Evolutionary conservation across 2,329 filamentous ascomycete species (phyloP), one percentile per base, ranked within the genome.

Genomic region (Claviceps paspali): DNA sequence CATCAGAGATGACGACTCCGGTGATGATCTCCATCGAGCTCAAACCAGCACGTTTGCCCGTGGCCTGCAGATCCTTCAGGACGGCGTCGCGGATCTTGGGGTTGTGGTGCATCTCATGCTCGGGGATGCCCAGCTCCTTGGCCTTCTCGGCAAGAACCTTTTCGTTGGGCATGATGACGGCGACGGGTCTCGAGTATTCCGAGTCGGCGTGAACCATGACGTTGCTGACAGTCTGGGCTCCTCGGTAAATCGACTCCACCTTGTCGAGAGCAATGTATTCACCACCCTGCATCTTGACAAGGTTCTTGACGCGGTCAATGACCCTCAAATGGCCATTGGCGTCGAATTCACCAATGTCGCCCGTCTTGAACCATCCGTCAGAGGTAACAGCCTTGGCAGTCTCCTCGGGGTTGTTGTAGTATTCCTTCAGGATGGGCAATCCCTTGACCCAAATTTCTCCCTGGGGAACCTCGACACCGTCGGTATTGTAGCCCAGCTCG

Each of bases 251-350:
- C 3, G 87, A 82, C 63, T 96, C 88, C 41, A 96, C 76, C 67
- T 87, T 95, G 66, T 96, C 88, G 4, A 98, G 73, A 17, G 88
- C 91, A 56, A 96, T 92, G 61, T 96, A 96, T 67, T 96, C 88
- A 48, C 88, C 88, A 42, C 87, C 86, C 46, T 84, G 73, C 45
- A 91, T 87, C 76, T 96, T 96, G 60, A 96, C 83, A 39, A 96
- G 67, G 62, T 96, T 96, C 78, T 96, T 96, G 75, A 94, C 87
- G 49, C 88, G 84, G 59, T 96, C 88, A 53, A 96, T 87, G 55
- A 96, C 79, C 49, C 70, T 74, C 46, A 96, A 62, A 56, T 93
- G 82, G 30, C 88, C 88, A 43, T 79, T 69, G 31, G 64, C 55
- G 57, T 88, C 79, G 51, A 88, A 91, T 56, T 95, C 83, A 50